Evolutionary conservation across 1,139 yeast genomes (phyloP).

Genomic region (Pichia sp.): DNA sequence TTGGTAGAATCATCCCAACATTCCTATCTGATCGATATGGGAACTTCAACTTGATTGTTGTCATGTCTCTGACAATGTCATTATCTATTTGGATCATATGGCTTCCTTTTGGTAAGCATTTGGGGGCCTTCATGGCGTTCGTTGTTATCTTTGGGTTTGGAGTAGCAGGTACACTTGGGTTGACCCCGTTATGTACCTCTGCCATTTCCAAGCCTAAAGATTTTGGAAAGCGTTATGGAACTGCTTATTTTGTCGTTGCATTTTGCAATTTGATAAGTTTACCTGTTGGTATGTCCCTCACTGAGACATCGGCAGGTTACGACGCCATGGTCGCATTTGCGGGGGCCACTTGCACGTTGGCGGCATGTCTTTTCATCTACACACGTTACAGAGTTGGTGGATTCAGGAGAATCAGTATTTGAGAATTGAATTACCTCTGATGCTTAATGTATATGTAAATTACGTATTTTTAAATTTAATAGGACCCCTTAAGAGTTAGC

Average conservation of each 20-base stretch:
- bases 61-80: conserved; percentile 36
- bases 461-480: no score
- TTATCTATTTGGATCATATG: conserved; percentile 37
- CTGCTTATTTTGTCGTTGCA: conserved; percentile 38
- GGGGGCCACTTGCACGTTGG: conserved; percentile 30
- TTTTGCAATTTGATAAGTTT: conserved; percentile 40
- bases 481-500: no score
- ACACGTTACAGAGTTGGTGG: conserved; percentile 21
- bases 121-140: conserved; percentile 37
- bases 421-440: not conserved
- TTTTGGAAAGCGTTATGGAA: conserved; percentile 44
- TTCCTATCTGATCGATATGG: conserved; percentile 49
- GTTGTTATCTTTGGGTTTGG: conserved; percentile 47
- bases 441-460: not conserved
- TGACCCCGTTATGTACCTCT: conserved; percentile 45
- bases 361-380: conserved; percentile 23
- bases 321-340: conserved; percentile 32
- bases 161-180: conserved; percentile 40
- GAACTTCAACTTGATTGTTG: conserved; percentile 44
- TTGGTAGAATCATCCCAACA: conserved; percentile 54
- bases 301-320: conserved; percentile 28
- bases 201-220: conserved; percentile 42
- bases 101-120: conserved; percentile 44
- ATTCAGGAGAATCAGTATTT: conserved; percentile 3
- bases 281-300: conserved; percentile 43